Base-by-base conservation (phyloP, 139 green algal genomes). In the Nannochloris sp. region DNA sequence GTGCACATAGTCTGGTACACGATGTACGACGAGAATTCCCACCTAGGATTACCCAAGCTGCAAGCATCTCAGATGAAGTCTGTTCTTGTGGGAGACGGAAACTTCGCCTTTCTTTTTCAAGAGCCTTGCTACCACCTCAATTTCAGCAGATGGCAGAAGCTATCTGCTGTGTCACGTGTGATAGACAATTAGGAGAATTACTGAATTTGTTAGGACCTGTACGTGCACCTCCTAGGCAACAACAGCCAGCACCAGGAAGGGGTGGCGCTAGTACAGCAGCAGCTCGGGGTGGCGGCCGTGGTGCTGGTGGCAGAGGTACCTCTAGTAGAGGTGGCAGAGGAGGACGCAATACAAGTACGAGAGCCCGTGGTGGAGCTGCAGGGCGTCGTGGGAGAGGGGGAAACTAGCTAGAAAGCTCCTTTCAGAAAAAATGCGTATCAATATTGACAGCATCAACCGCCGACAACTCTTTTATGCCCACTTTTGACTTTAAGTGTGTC, bases 151-250 rank as follows among this genome's bases (percentile, higher is more conserved):
- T 64, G 56, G 56, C 70, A 25, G 23, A 5, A 6, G 34, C 55
- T 14, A 53, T 38, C 5, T 55, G 55, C 70, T 77, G 70, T 39
- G 54, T 68, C 23, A 29, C 48, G 31, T 77, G 70, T 39, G 61
- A 68, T 42, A 32, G 29, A 19, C 25, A 77, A 29, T 48, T 77
- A 36, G 45, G 62, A 54, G 42, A 61, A 14, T 54, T 77, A 27
- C 24, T 77, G 36, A 32, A 60, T 29, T 61, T 67, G 7, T 39
- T 72, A 15, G 70, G 70, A n/a, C 67, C 67, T 0, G 29, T 42
- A 4, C 45, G 24, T 13, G 39, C 39, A 30, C 54, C 34, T 19
- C 42, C 42, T 19, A n/a, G n/a, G n/a, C 42, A 51, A 19, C 19
- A 19, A 19, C 42, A 51, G 42, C 42, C 42, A 19, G 42, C 19